A percentile compares a stretch with the other conserved stretches of the same genome.
Evolutionary conservation across 1,139 yeast species (phyloP).

Genomic region (Geotrichum carabidarum): DNA sequence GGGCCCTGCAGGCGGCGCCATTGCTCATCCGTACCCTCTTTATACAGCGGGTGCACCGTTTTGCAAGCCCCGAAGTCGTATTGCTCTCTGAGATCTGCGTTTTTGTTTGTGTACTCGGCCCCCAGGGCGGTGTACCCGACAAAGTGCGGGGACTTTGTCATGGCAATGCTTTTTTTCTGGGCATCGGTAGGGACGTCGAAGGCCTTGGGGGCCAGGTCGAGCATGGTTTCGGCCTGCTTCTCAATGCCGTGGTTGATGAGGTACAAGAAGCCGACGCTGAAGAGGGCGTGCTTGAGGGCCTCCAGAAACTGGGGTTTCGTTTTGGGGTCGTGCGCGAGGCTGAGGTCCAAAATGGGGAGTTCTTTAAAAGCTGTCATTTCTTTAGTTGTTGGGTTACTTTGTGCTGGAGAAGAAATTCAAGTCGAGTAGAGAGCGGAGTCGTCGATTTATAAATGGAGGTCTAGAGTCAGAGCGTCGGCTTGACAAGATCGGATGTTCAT

Average conservation of each 20-base stretch:
- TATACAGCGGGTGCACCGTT: constrained; percentile 30
- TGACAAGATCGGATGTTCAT: no score
- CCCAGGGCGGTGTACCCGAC: constrained; percentile 63
- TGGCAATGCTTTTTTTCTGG: constrained; percentile 48
- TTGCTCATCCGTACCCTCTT: constrained; percentile 24
- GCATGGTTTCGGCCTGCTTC: constrained; percentile 42
- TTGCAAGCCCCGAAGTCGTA: constrained; percentile 62
- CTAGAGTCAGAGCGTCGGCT: no score
- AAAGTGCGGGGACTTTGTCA: constrained; percentile 61
- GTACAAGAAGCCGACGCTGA: constrained; percentile 58
- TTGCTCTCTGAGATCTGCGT: constrained; percentile 63
- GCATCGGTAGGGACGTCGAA: constrained; percentile 51
- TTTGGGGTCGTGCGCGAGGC: constrained; percentile 34
- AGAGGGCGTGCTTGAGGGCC: constrained; percentile 50
- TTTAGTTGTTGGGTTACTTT: not conserved
- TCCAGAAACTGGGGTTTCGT: constrained; percentile 45
- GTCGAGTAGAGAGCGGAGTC: not conserved
- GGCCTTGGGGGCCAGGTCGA: constrained; percentile 45
- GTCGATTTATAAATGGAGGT: no score
- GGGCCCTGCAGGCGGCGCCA: constrained; percentile 63
- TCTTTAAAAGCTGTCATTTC: not conserved
- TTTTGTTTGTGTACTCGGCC: constrained; percentile 58
- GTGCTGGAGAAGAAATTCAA: not conserved
- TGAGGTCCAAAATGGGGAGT: constrained; percentile 35
- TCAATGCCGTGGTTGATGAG: constrained; percentile 47